Conservation (phyloP, 2,329 filamentous ascomycete genomes). For the Zymoseptoria pseudotritici region DNA sequence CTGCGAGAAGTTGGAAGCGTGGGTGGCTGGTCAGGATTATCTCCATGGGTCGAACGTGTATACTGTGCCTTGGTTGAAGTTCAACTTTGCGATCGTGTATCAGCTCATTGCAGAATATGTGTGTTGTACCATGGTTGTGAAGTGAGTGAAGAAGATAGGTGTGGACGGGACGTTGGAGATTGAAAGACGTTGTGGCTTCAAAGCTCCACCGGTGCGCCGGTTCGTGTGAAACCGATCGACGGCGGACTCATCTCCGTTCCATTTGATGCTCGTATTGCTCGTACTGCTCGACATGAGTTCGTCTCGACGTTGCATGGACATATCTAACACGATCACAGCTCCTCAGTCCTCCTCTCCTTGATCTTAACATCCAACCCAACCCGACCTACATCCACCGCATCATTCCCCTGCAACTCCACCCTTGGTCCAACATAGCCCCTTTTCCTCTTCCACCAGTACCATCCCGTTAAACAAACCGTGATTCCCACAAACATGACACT, state of each 20-base stretch:
- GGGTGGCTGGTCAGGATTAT: not conserved
- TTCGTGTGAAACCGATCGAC: not conserved
- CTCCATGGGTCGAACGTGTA: not conserved
- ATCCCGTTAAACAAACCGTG: constrained; percentile 42
- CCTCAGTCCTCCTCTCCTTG: not conserved
- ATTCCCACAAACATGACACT: constrained; percentile 47
- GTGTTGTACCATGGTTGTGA: not conserved
- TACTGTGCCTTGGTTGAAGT: not conserved
- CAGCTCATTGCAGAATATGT: not conserved
- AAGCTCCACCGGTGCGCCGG: not conserved
- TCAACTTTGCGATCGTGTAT: not conserved
- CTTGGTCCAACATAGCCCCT: constrained; percentile 35
- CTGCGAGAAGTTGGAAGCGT: not conserved
- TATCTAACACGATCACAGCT: not conserved
- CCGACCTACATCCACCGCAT: constrained; percentile 22
- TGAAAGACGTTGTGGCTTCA: not conserved
- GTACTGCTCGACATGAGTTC: not conserved
- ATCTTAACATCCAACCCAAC: constrained; percentile 13
- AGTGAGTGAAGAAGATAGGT: not conserved
- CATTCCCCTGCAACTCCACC: constrained; percentile 19
- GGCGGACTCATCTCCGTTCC: not conserved
- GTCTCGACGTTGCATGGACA: not conserved
- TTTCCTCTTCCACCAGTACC: constrained; percentile 36
- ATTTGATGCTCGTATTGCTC: not conserved
- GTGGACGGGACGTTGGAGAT: not conserved